These are phyloP conservation scores for Aspergillus costaricaensis DNA, from an alignment of 2,329 filamentous ascomycete genomes.

Conservation along the genomic window DNA sequence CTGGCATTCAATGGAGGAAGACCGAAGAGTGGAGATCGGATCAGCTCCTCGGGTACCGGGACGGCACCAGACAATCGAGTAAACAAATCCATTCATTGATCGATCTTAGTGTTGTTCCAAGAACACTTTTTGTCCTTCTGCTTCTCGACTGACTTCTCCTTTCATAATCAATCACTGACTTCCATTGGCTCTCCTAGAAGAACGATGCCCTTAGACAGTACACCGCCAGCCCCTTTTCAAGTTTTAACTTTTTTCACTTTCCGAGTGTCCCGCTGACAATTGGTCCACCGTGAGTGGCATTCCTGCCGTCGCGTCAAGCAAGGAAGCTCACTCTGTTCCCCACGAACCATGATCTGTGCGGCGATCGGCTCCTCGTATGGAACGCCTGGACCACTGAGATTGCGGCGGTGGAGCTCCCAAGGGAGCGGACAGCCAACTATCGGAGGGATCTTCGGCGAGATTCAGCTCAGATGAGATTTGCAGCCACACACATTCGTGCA, in stretches of 20 bases:
- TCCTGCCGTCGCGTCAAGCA: constrained; percentile 7
- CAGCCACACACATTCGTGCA: constrained; percentile 13
- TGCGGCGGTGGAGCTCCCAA: constrained; percentile 9
- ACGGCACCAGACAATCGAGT: constrained; percentile 1
- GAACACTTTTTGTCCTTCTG: no score
- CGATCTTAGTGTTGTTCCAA: no score
- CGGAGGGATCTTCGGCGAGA: constrained; percentile 20
- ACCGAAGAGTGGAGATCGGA: not conserved
- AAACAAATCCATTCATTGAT: not conserved
- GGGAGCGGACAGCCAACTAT: constrained; percentile 15
- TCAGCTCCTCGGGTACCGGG: not conserved
- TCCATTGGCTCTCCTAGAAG: not conserved
- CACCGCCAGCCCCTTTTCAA: constrained; percentile 1
- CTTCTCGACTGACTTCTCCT: not conserved
- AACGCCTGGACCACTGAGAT: constrained; percentile 14
- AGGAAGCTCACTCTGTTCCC: constrained; percentile 16
- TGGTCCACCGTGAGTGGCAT: constrained; percentile 16
- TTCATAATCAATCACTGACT: not conserved
- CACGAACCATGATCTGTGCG: constrained; percentile 28
- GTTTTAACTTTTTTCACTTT: not conserved
- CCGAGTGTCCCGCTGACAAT: constrained; percentile 13
- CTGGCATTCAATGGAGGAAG: not conserved
- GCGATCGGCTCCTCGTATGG: constrained; percentile 17
- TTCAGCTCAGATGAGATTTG: constrained; percentile 21
- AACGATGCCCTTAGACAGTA: not conserved